phyloP scores from a whole-genome alignment of 148 eudicot species.

The Arbutus unedo region DNA sequence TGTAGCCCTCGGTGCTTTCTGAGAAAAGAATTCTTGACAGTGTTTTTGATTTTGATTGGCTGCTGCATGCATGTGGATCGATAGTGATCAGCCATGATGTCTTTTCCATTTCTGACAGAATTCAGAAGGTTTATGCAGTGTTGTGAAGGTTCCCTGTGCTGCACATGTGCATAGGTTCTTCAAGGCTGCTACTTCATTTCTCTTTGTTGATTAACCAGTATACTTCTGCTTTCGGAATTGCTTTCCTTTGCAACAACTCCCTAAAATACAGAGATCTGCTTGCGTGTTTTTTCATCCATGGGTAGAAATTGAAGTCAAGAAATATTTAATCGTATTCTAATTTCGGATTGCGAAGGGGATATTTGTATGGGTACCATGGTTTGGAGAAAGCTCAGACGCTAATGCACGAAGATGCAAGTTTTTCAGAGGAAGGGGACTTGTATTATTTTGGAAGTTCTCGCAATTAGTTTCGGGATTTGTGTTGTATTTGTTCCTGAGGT shows the following conservation, averaged over 20 bases:
- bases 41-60: neutral
- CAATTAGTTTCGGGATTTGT: neutral
- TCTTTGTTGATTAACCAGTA: conserved; percentile 3
- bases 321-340: neutral
- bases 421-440: neutral
- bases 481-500: neutral
- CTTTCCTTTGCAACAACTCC: too few relatives aligned
- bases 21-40: conserved; percentile 2
- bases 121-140: conserved; percentile 2
- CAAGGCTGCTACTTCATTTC: neutral
- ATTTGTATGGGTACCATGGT: neutral
- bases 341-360: neutral
- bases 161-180: conserved; percentile 1
- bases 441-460: neutral
- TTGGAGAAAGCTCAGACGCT: conserved; percentile 1
- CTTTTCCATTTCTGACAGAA: neutral
- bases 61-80: conserved; percentile 8
- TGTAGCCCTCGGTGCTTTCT: neutral
- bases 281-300: neutral
- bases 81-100: conserved; percentile 2
- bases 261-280: neutral
- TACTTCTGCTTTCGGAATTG: too few relatives aligned
- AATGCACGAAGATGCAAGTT: neutral
- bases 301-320: neutral
- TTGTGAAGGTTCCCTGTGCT: neutral